A percentile compares a stretch with the other conserved stretches of the same genome.
Evolutionary conservation across 768 basidiomycete genomes (phyloP).

Genomic region (Russula virescens): DNA sequence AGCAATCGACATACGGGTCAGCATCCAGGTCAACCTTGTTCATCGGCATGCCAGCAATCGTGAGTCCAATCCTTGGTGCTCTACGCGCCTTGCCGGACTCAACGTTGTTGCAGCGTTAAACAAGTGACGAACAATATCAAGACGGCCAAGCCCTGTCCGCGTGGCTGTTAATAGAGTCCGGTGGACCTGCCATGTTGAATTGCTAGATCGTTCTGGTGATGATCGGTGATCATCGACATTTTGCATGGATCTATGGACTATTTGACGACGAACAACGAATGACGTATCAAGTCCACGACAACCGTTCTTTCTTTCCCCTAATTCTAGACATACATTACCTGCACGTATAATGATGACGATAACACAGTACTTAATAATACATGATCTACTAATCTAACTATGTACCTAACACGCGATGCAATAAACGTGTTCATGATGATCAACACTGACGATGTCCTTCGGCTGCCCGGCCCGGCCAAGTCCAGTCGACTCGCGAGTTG

Average conservation of each 20-base stretch:
- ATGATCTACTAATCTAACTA: too few relatives aligned
- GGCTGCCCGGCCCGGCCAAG: too few relatives aligned
- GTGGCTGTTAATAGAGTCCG: constrained; percentile 6
- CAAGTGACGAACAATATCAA: constrained; percentile 9
- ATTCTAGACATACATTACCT: not conserved
- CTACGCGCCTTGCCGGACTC: not conserved
- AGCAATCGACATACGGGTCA: constrained; percentile 6
- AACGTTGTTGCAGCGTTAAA: not conserved
- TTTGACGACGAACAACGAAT: too few relatives aligned
- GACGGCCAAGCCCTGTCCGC: constrained; percentile 10
- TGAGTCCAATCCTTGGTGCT: not conserved
- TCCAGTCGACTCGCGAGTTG: too few relatives aligned
- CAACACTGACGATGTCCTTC: too few relatives aligned
- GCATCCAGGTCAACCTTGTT: constrained; percentile 14
- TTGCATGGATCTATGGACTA: too few relatives aligned
- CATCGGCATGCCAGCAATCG: constrained; percentile 15
- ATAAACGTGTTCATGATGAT: too few relatives aligned
- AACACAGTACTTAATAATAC: too few relatives aligned
- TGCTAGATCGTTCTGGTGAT: not conserved
- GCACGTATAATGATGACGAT: not conserved
- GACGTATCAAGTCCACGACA: not conserved
- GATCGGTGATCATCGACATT: not conserved
- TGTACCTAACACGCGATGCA: too few relatives aligned
- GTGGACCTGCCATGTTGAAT: not conserved
- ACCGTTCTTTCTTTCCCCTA: not conserved